Evolutionary conservation across 2,329 filamentous ascomycete species (phyloP), one percentile per base, ranked within the genome.

Genomic region (Whalleya microplaca): DNA sequence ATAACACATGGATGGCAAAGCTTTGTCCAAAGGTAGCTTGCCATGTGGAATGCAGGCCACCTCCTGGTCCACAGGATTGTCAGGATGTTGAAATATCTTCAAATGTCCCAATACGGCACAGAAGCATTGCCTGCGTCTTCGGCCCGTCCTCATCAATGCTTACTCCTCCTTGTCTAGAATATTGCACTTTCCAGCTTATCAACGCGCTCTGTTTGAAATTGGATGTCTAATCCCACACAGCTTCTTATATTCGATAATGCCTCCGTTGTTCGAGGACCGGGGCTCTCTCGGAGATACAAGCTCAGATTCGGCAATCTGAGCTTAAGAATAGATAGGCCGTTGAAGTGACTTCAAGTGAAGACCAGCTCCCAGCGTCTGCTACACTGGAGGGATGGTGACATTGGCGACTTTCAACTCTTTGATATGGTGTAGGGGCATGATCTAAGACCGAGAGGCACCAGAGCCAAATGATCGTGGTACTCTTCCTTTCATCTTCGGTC

Each of bases 81-180:
- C 42, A 60, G 54, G 57, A 58, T 54, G 58, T 56, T 58, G 57
- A 46, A 44, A 62, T 54, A 55, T 37, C 6, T 16, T 16, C 14
- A 37, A 16, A 37, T 37, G 32, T 37, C 9, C 14, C 14, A 5
- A 52, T 54, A 55, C 57, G 57, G 57, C 60, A 52, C 52, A 55
- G 56, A 45, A 59, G 27, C 51, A 57, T 50, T 56, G 37, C 56
- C 50, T 62, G 55, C 59, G 58, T 62, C 57, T 52, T 60, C 60
- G 60, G 60, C 32, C 60, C 60, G 60, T 54, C 44, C 60, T 52
- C 54, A 55, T 55, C 48, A 56, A 60, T 60, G 10, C 32, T 57
- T 62, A 42, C 54, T 29, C 37, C 29, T 27, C 23, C 23, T 27
- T 9, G 23, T 21, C 50, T 56, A 51, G 52, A 45, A 58, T 60